Evolutionary conservation across 1,284 basidiomycete species (phyloP), one percentile per base, ranked within the genome.

Genomic region (Xerocomus minutiporus): DNA sequence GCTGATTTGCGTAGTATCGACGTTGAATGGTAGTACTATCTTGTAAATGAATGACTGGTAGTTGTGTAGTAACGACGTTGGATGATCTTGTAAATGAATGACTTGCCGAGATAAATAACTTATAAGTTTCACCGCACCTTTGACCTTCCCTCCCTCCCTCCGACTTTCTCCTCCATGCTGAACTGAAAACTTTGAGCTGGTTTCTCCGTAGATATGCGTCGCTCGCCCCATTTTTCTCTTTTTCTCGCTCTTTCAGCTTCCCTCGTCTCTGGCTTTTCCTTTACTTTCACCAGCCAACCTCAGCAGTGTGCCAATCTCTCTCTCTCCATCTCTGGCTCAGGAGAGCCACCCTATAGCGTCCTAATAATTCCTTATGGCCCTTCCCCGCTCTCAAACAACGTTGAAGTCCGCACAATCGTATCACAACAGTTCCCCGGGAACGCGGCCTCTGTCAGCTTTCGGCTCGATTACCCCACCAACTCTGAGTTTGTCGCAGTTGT

Each of bases 401-500:
- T 79, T 38, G 89, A 91, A 67, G 84, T 76, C 29, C 75, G 88
- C 41, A 79, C 65, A 43, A 84, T 91, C 44, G 65, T 84, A 44
- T 76, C 78, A 57, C 65, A 80, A 23, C 62, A 75, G 6, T 88
- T 88, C 60, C 58, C 72, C 29, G 75, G 67, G 25, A 59, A 67
- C 42, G 65, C 70, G 0, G 71, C 73, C 0, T 70, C 73, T 26
- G 60, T 80, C 34, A 75, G 66, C 38, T 85, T 90, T 65, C 71
- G 78, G 62, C 74, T 91, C 48, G 77, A 75, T 26, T 91, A 79
- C 62, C 88, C 88, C 0, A 74, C 71, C 45, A 75, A 80, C 61
- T 85, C 86, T 1, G 80, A 84, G 59, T 84, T 91, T 55, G 83
- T 91, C 23, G 81, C 83, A 2, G 84, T 89, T 62, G 88, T 89